A percentile compares a stretch with the other conserved stretches of the same genome.
Conservation (phyloP, 2,329 filamentous ascomycete species). For the Fusarium proliferatum region DNA sequence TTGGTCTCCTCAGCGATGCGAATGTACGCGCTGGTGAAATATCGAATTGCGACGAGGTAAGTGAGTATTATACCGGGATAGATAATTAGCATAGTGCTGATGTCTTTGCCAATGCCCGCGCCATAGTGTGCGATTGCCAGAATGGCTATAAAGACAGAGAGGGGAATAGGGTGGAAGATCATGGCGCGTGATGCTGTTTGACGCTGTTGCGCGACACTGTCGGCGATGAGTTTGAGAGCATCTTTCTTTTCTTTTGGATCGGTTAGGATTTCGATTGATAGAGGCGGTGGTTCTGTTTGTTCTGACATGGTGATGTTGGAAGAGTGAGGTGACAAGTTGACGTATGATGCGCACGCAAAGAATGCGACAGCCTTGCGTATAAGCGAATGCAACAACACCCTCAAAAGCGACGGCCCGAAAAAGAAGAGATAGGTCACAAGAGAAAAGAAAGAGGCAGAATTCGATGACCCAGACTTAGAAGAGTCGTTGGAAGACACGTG, state of each 20-base stretch:
- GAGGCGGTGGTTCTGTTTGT: conserved; percentile 61
- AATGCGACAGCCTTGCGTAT: background rate
- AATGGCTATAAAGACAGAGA: conserved; percentile 58
- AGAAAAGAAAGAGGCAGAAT: background rate
- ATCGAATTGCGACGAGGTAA: conserved; percentile 70
- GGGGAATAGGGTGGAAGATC: conserved; percentile 68
- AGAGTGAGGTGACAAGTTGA: background rate
- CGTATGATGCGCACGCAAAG: background rate
- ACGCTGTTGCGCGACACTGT: conserved; percentile 85
- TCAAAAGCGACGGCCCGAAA: background rate
- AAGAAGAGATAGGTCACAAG: background rate
- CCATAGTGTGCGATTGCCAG: conserved; percentile 55
- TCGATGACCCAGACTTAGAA: background rate
- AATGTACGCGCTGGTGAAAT: conserved; percentile 71
- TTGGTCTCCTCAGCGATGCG: conserved; percentile 70
- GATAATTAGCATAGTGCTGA: conserved; percentile 65
- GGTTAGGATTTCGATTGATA: conserved; percentile 68
- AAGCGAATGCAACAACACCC: background rate
- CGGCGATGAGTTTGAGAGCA: conserved; percentile 78
- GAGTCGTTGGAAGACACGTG: background rate
- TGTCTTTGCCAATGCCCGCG: conserved; percentile 58
- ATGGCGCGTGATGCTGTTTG: conserved; percentile 73
- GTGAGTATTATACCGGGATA: conserved; percentile 70
- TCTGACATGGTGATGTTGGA: conserved; percentile 10
- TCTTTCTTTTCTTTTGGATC: conserved; percentile 69